Evolutionary conservation across 2,329 filamentous ascomycete species (phyloP).

Genomic region (Ophidiomyces ophidiicola): DNA sequence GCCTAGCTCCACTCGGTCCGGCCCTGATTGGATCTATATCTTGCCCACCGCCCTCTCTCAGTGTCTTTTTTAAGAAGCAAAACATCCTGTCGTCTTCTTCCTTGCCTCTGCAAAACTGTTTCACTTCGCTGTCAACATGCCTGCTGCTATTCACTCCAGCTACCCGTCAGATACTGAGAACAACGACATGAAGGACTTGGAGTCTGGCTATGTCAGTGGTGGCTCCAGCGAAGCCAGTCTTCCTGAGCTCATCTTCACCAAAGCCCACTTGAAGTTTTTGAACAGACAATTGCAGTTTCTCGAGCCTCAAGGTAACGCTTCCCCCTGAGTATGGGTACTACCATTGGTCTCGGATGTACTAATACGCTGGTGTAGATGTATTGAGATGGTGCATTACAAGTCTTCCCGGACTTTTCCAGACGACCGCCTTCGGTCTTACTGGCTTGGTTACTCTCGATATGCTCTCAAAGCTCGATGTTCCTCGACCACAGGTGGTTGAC

Average conservation of each 20-base stretch:
- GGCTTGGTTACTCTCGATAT: constrained; percentile 72
- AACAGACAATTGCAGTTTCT: constrained; percentile 82
- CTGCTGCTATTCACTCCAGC: constrained; percentile 27
- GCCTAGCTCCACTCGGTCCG: neutral
- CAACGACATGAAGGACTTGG: constrained; percentile 36
- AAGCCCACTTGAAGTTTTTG: constrained; percentile 76
- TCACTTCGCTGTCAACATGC: constrained; percentile 21
- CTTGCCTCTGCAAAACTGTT: constrained; percentile 2
- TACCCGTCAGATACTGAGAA: constrained; percentile 29
- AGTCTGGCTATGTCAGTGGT: constrained; percentile 77
- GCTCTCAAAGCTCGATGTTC: constrained; percentile 40
- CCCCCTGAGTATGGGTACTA: no score
- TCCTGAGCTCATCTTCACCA: constrained; percentile 72
- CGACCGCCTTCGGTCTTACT: constrained; percentile 69
- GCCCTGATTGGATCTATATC: neutral
- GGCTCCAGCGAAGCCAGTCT: constrained; percentile 51
- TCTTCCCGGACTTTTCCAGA: constrained; percentile 80
- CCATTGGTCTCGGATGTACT: no score
- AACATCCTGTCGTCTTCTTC: constrained; percentile 1
- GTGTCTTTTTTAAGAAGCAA: neutral
- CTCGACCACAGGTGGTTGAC: constrained; percentile 39
- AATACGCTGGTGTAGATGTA: constrained; percentile 46
- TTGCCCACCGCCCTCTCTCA: constrained; percentile 1
- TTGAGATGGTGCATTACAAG: constrained; percentile 84
- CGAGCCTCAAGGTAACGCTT: constrained; percentile 62